Base-by-base conservation (phyloP, 345 rosid genomes). In the Gossypium thurberi region DNA sequence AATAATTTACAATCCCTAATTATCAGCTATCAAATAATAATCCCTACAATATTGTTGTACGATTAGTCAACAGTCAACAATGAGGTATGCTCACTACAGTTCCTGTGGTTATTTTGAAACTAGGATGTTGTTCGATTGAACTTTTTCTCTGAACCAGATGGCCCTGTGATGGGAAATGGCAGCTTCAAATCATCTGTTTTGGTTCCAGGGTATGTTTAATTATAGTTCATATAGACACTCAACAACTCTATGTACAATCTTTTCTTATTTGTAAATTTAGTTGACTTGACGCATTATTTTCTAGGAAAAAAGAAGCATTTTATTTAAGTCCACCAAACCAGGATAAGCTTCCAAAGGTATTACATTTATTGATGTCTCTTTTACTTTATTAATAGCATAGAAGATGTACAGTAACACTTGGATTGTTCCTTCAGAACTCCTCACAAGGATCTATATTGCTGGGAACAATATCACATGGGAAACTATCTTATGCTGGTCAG, bases 71-170 rank as follows among this genome's bases (percentile, higher is more conserved):
- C 37, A 33, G 37, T 33, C 37, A 33, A 33, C 37, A 33, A 33
- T 4, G 65, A 21, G 25, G 46, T 46, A 17, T n/a, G 68, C 33
- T 74, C 37, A 37, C 17, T 40, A 52, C 26, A 14, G 25, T 25
- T 12, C 61, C 18, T 46, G 21, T 53, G 53, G 42, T 74, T 74
- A 60, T 56, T 48, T 47, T 73, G 56, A 70, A 52, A 79, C 52
- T 84, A 92, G 99, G 98, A 95, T 73, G 61, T 73, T 56, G 68
- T 85, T 81, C 85, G 85, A 56, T 80, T 95, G 85, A 88, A 76
- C 82, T 89, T 92, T 76, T 90, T 86, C 87, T 85, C 96, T 74
- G 89, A 91, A 87, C 98, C 99, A 69, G 99, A 95, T 87, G 98
- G 99, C 50, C 87, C 97, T 25, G 77, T 92, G 75, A 89, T 83